Evolutionary conservation across 805 yeast genomes (phyloP).

Genomic region (Hanseniaspora lindneri): DNA sequence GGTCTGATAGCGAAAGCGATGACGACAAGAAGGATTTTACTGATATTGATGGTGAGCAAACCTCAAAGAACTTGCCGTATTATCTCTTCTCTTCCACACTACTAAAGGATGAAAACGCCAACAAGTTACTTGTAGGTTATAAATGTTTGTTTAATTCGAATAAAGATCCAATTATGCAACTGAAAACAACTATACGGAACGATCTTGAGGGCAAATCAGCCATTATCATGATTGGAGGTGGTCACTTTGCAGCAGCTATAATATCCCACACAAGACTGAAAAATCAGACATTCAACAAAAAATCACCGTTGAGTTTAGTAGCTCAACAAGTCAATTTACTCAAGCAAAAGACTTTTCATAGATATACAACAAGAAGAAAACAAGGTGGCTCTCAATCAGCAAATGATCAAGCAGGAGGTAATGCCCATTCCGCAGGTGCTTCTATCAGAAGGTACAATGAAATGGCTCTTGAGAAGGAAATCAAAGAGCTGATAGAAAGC

Average conservation of each 20-base stretch:
- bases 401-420: constrained; percentile 81
- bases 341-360: constrained; percentile 75
- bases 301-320: constrained; percentile 37
- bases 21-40: no score
- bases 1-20: constrained; percentile 37
- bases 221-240: constrained; percentile 89
- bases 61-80: constrained; percentile 62
- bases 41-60: no score
- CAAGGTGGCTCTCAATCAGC: constrained; percentile 97
- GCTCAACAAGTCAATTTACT: constrained; percentile 56
- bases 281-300: constrained; percentile 44
- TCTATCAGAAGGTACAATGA: constrained; percentile 82
- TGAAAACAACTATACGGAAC: constrained; percentile 26
- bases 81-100: constrained; percentile 43
- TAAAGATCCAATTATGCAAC: constrained; percentile 37
- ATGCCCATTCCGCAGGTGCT: constrained; percentile 94
- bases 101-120: constrained; percentile 28
- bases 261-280: constrained; percentile 55
- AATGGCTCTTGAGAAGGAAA: constrained; percentile 64
- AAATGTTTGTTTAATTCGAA: constrained; percentile 48
- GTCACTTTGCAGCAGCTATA: constrained; percentile 95
- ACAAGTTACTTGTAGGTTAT: constrained; percentile 52
- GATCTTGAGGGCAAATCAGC: constrained; percentile 43
- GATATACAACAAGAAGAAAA: constrained; percentile 90
- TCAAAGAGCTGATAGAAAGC: constrained; percentile 48